phyloP scores from a whole-genome alignment of 1,284 basidiomycete species.

The Boletus chippewaensis region DNA sequence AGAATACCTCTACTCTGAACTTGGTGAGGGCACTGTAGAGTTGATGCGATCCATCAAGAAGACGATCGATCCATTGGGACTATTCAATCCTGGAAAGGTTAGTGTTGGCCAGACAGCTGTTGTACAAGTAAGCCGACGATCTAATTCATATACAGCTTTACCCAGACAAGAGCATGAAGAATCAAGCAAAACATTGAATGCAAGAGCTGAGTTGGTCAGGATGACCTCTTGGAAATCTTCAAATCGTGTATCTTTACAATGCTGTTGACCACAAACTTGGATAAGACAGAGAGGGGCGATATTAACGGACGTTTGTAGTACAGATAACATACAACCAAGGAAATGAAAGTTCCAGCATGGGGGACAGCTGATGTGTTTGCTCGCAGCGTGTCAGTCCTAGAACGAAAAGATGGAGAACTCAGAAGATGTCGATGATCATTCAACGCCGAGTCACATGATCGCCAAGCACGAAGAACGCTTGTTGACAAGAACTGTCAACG shows the following conservation, averaged over 20 bases:
- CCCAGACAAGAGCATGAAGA: conserved; percentile 26
- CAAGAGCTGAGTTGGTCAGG: neutral
- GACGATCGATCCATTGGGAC: conserved; percentile 65
- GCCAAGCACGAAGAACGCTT: neutral
- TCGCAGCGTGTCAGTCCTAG: no score
- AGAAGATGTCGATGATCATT: no score
- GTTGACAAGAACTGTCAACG: neutral
- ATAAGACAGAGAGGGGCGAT: no score
- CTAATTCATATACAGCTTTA: conserved; percentile 16
- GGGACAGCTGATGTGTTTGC: no score
- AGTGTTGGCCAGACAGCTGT: conserved; percentile 5
- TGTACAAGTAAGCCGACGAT: neutral
- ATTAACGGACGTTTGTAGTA: no score
- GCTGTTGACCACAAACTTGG: neutral
- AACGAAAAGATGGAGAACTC: no score
- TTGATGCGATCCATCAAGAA: conserved; percentile 82
- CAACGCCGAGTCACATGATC: conserved; percentile 11
- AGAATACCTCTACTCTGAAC: conserved; percentile 66
- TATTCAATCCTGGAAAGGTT: conserved; percentile 87
- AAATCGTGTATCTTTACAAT: no score
- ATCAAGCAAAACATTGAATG: conserved; percentile 7
- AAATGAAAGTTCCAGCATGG: no score
- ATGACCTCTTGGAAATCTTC: neutral
- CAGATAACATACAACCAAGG: no score
- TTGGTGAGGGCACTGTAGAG: conserved; percentile 76